phyloP scores from a whole-genome alignment of 2,329 filamentous ascomycete species.

The Sporothrix curviconia region DNA sequence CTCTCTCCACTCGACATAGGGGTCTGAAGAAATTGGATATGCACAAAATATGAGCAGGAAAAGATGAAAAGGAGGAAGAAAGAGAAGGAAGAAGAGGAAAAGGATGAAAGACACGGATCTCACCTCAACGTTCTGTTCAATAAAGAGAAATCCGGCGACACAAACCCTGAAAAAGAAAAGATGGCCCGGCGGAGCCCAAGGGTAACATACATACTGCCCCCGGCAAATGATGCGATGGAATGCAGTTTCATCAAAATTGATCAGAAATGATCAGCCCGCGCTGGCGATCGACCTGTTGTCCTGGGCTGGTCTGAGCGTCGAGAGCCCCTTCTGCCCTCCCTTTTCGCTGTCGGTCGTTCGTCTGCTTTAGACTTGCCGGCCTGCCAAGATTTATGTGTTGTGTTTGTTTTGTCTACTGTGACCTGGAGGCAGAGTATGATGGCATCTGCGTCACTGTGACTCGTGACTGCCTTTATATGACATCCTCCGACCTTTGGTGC shows the following conservation, averaged over 20 bases:
- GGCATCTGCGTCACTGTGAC: background rate
- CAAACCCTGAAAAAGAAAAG: no score
- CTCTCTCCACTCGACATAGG: no score
- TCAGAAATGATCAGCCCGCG: background rate
- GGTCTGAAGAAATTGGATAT: no score
- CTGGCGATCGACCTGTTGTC: background rate
- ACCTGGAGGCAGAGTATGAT: background rate
- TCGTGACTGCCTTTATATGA: background rate
- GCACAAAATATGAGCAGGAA: no score
- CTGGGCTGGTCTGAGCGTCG: conserved; percentile 5
- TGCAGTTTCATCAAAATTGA: conserved; percentile 1
- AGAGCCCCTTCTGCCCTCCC: no score
- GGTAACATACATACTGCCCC: no score
- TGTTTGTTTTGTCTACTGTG: background rate
- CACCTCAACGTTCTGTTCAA: no score
- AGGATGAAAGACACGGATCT: no score
- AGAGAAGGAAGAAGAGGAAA: background rate
- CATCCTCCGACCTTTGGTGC: no score
- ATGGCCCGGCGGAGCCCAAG: no score
- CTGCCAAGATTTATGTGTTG: background rate
- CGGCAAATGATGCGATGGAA: background rate
- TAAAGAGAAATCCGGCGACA: no score
- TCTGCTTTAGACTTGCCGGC: conserved; percentile 3
- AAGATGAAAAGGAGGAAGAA: background rate
- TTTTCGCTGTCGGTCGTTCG: no score